Conservation (phyloP, 1,139 yeast genomes). For the Saccharomyces hybrid region DNA sequence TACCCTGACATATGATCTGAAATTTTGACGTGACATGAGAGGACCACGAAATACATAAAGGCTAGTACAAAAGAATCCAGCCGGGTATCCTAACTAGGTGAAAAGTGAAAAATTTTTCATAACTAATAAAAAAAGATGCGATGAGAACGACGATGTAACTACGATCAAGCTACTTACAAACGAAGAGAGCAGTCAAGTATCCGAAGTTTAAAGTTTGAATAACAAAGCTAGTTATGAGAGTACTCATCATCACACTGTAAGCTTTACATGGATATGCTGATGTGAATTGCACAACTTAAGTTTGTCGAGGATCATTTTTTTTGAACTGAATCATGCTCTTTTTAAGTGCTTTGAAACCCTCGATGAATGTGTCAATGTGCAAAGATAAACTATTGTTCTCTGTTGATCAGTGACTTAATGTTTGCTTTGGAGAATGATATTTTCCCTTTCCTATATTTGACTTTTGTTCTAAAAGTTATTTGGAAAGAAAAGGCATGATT, state of each 20-base stretch:
- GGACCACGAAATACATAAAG: neutral
- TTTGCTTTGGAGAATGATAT: neutral
- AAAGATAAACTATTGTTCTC: slow-evolving; percentile 21
- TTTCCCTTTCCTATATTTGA: slow-evolving; percentile 1
- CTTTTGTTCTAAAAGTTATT: neutral
- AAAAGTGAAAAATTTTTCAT: neutral
- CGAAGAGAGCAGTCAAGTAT: neutral
- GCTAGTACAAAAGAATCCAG: neutral
- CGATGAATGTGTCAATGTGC: slow-evolving; percentile 42
- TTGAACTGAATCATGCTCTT: neutral
- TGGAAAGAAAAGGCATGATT: neutral
- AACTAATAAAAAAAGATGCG: neutral
- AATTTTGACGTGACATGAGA: neutral
- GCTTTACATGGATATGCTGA: neutral
- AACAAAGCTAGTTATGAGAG: neutral
- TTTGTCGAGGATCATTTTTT: slow-evolving; percentile 27
- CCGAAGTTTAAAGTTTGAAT: neutral
- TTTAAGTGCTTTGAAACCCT: slow-evolving; percentile 19
- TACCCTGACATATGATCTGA: neutral
- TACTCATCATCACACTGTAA: neutral
- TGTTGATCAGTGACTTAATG: neutral
- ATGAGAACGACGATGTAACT: neutral
- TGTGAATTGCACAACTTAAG: slow-evolving; percentile 36
- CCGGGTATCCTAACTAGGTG: neutral
- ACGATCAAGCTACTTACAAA: neutral